These are phyloP conservation scores for Aegilops speltoides DNA, from an alignment of 176 grass and related monocot species.

Conservation along the genomic window DNA sequence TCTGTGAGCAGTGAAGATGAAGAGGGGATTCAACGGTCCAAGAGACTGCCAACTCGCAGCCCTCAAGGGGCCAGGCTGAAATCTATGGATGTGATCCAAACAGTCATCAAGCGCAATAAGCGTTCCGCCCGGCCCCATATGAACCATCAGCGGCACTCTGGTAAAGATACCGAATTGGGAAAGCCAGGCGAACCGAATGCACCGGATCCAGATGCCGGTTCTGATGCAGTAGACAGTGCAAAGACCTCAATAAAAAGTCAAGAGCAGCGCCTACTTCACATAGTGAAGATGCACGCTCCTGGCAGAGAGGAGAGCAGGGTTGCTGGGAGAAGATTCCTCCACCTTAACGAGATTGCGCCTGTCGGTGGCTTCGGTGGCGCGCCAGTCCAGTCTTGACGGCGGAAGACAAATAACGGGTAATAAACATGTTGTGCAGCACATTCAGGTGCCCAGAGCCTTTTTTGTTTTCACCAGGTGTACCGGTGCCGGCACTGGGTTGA, in stretches of 20 bases:
- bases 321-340: slow-evolving; percentile 47
- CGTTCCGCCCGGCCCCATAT: slow-evolving; percentile 54
- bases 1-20: slow-evolving; percentile 64
- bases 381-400: slow-evolving; percentile 22
- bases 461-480: neutral
- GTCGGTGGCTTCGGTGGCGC: slow-evolving; percentile 47
- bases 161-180: slow-evolving; percentile 47
- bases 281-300: slow-evolving; percentile 39
- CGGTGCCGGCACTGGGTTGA: neutral
- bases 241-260: slow-evolving; percentile 65
- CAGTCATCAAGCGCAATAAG: slow-evolving; percentile 69
- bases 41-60: slow-evolving; percentile 40
- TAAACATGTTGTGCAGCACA: slow-evolving; percentile 3
- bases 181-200: slow-evolving; percentile 42
- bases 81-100: slow-evolving; percentile 57
- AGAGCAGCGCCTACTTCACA: slow-evolving; percentile 23
- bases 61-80: slow-evolving; percentile 50
- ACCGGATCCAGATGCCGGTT: slow-evolving; percentile 51
- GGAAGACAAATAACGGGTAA: slow-evolving; percentile 40
- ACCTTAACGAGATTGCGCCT: slow-evolving; percentile 66
- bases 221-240: slow-evolving; percentile 31
- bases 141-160: slow-evolving; percentile 65
- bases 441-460: neutral
- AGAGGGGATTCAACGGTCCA: slow-evolving; percentile 36
- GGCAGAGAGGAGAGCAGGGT: slow-evolving; percentile 25